Conservation (phyloP, 495 filamentous ascomycete genomes). For the Annulohypoxylon nitens region DNA sequence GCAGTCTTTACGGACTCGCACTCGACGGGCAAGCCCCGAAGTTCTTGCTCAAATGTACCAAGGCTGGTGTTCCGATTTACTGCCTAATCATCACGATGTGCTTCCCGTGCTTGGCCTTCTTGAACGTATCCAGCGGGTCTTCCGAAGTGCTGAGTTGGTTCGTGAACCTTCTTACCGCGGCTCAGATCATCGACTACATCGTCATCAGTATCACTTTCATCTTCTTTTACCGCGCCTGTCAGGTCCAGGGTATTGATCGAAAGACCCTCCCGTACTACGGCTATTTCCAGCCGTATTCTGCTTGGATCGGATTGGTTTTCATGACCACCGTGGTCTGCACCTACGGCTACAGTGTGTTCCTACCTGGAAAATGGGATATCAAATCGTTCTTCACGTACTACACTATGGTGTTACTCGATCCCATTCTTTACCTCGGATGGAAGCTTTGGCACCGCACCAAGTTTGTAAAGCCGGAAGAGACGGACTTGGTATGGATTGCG, state of each 20-base stretch:
- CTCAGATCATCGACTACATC: conserved; percentile 14
- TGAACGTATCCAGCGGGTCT: background rate
- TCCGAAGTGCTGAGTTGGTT: background rate
- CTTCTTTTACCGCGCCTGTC: conserved; percentile 1
- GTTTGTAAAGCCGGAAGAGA: conserved; percentile 1
- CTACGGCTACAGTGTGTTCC: conserved; percentile 7
- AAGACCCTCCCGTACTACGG: background rate
- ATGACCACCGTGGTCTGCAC: conserved; percentile 3
- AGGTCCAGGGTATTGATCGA: conserved; percentile 5
- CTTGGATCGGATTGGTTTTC: conserved; percentile 1
- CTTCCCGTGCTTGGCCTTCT: conserved; percentile 9
- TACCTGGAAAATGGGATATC: conserved; percentile 8
- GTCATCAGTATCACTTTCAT: conserved; percentile 11
- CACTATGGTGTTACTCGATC: background rate
- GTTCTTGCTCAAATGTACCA: conserved; percentile 9
- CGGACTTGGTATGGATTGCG: background rate
- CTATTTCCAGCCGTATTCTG: conserved; percentile 5
- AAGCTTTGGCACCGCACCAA: background rate
- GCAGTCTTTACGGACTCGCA: conserved; percentile 11
- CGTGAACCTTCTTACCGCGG: conserved; percentile 9
- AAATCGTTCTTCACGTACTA: conserved; percentile 8
- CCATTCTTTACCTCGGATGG: conserved; percentile 13
- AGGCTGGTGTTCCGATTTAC: conserved; percentile 10
- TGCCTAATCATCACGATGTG: conserved; percentile 1
- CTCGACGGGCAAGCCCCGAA: conserved; percentile 5